Conservation (phyloP, 2,329 filamentous ascomycete genomes). For the Graphilbum sp. region DNA sequence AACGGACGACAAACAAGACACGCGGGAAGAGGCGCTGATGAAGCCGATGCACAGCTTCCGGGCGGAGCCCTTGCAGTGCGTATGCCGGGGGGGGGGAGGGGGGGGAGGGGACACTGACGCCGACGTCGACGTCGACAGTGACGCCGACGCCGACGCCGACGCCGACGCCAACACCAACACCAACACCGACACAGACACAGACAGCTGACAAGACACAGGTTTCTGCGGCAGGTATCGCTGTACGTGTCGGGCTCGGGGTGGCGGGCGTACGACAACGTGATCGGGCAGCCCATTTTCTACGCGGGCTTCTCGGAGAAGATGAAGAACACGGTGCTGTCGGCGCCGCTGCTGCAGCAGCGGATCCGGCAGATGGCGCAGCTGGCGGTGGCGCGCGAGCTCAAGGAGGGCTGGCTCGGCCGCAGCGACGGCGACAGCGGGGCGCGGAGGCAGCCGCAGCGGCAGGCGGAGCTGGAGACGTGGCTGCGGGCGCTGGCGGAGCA, state of each 20-base stretch:
- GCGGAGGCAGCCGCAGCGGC: constrained; percentile 39
- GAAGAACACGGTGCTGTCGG: constrained; percentile 60
- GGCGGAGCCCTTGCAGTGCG: constrained; percentile 43
- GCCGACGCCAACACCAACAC: too few relatives aligned
- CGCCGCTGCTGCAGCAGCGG: constrained; percentile 56
- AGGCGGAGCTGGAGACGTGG: constrained; percentile 51
- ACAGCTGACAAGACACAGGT: too few relatives aligned
- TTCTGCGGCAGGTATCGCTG: constrained; percentile 82
- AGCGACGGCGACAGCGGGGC: constrained; percentile 16
- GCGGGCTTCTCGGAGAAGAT: constrained; percentile 83
- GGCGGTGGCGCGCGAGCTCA: constrained; percentile 59
- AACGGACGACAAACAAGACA: constrained; percentile 32
- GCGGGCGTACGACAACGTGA: constrained; percentile 80
- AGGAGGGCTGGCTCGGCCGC: constrained; percentile 48
- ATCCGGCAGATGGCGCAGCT: constrained; percentile 62
- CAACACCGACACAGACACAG: too few relatives aligned
- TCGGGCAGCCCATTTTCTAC: constrained; percentile 91
- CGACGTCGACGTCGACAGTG: too few relatives aligned
- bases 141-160: too few relatives aligned
- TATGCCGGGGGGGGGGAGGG: too few relatives aligned
- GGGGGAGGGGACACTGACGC: too few relatives aligned
- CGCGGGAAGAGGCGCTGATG: constrained; percentile 54
- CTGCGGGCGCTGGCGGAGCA: constrained; percentile 69
- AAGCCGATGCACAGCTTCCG: constrained; percentile 80
- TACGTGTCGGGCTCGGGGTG: constrained; percentile 89